Percentiles rank a stretch among this genome's conserved stretches.
Evolutionary conservation across 306 rosid genomes (phyloP).

Genomic region (Begonia fuchsioides): DNA sequence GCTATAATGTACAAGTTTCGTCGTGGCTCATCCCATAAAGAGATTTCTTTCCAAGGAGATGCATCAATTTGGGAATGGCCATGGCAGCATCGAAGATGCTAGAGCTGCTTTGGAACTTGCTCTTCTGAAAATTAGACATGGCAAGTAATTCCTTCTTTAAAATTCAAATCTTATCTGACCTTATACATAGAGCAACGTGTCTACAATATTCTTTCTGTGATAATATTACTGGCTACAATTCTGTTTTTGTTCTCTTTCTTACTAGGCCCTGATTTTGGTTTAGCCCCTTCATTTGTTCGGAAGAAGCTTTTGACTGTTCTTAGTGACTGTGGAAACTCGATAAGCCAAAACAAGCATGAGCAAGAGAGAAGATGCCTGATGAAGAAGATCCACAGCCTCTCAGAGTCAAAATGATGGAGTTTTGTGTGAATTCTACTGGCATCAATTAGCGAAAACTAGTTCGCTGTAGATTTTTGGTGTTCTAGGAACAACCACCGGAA

Average conservation of each 20-base stretch:
- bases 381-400: too few species aligned
- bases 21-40: conserved; percentile 56
- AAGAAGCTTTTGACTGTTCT: conserved; percentile 59
- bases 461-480: too few species aligned
- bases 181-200: too few species aligned
- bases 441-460: too few species aligned
- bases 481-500: too few species aligned
- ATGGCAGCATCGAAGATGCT: conserved; percentile 93
- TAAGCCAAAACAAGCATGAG: too few species aligned
- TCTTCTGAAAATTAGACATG: conserved; percentile 57
- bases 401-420: too few species aligned
- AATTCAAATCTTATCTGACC: neutral
- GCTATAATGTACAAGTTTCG: conserved; percentile 68
- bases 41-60: conserved; percentile 75
- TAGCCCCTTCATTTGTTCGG: conserved; percentile 59
- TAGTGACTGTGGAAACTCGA: conserved; percentile 36
- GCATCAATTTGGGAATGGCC: conserved; percentile 79
- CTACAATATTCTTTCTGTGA: too few species aligned
- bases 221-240: conserved; percentile 8
- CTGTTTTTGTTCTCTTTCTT: conserved; percentile 8
- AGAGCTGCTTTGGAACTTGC: conserved; percentile 86
- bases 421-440: too few species aligned
- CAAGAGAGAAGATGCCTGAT: too few species aligned
- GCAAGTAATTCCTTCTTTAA: conserved; percentile 25
- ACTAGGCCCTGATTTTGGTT: conserved; percentile 87